Conservation (phyloP, 257 asterid species). For the Salvia splendens region DNA sequence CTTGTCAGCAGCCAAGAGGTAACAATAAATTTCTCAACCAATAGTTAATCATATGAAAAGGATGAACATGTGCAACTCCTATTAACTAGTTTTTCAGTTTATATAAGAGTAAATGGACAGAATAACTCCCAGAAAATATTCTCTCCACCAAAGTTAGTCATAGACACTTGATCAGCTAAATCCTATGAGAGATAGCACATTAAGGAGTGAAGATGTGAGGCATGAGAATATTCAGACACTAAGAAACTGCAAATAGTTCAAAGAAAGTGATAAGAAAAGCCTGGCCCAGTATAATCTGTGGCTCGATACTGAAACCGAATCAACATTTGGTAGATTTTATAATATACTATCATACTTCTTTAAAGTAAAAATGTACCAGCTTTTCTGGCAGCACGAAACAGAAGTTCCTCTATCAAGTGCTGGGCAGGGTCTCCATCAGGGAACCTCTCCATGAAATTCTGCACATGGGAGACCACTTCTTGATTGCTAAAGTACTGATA, state of each 20-base stretch:
- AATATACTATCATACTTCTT: slow-evolving; percentile 1
- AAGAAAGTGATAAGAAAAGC: slow-evolving; percentile 12
- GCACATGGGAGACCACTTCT: slow-evolving; percentile 87
- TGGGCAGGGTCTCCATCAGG: slow-evolving; percentile 99
- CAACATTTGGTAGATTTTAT: slow-evolving; percentile 17
- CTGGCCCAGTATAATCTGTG: not conserved
- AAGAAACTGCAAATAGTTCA: slow-evolving; percentile 6
- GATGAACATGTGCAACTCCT: not conserved
- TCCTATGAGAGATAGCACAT: slow-evolving; percentile 11
- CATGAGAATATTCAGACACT: slow-evolving; percentile 10
- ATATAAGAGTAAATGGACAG: not conserved
- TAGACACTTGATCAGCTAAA: not conserved
- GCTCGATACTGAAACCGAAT: slow-evolving; percentile 4
- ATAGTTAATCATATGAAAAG: slow-evolving; percentile 14
- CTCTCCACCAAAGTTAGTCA: slow-evolving; percentile 1
- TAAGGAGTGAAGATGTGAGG: slow-evolving; percentile 14
- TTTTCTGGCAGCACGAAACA: slow-evolving; percentile 93
- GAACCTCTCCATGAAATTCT: slow-evolving; percentile 86
- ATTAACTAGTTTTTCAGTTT: slow-evolving; percentile 2
- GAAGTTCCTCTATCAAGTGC: slow-evolving; percentile 91
- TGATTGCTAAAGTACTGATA: slow-evolving; percentile 93
- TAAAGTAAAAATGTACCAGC: slow-evolving; percentile 58
- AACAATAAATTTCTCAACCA: not conserved
- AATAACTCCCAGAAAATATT: not conserved
- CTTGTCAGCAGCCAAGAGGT: not conserved